Percentiles rank a stretch among this genome's conserved stretches.
These are phyloP conservation scores for Bromus sterilis DNA, from an alignment of 176 grass and related monocot species.

Conservation along the genomic window DNA sequence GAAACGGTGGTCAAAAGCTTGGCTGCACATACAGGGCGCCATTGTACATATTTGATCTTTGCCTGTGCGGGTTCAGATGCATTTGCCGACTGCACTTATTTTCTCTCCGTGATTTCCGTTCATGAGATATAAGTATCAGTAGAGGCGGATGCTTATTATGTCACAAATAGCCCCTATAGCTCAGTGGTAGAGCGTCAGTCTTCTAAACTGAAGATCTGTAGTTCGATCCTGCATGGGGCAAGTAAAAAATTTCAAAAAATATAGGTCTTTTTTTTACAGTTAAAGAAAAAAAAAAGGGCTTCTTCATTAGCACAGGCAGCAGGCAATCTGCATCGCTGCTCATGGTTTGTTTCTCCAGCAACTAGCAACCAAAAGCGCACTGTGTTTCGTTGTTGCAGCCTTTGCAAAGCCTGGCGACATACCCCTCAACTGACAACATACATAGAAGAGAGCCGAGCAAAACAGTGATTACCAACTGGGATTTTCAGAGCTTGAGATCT, in stretches of 20 bases:
- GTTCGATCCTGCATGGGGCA: constrained; percentile 99
- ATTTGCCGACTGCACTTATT: too few relatives aligned
- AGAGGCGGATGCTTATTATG: background rate
- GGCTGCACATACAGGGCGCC: background rate
- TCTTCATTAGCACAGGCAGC: background rate
- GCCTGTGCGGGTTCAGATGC: too few relatives aligned
- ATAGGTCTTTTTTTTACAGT: too few relatives aligned
- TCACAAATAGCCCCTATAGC: constrained; percentile 53
- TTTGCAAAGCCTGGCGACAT: constrained; percentile 21
- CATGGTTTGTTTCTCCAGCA: constrained; percentile 28
- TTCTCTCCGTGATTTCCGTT: too few relatives aligned
- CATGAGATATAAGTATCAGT: too few relatives aligned
- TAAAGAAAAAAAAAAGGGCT: background rate
- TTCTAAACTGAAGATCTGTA: constrained; percentile 99
- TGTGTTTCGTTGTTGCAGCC: background rate
- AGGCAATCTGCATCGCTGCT: constrained; percentile 23
- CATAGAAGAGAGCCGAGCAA: background rate
- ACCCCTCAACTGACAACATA: background rate
- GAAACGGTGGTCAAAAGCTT: too few relatives aligned
- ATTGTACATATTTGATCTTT: too few relatives aligned
- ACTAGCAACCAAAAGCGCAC: constrained; percentile 1
- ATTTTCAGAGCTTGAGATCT: background rate
- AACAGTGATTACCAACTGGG: background rate
- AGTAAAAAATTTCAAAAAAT: too few relatives aligned
- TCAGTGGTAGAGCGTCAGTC: constrained; percentile 99